Evolutionary conservation across 108 stramenopile species (phyloP).

Genomic region (Asterionellopsis glacialis): DNA sequence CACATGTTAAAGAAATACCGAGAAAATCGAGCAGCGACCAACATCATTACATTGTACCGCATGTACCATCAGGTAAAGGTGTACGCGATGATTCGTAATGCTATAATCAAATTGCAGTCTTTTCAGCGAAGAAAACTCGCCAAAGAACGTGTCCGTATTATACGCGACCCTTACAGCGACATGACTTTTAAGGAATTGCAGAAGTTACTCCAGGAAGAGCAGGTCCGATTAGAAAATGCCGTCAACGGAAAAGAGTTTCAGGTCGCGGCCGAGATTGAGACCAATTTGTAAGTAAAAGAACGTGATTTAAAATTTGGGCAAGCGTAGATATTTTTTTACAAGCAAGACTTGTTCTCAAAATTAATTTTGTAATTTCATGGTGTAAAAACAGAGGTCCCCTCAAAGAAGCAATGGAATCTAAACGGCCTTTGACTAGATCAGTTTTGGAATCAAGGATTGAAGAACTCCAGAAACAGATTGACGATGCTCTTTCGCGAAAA

Average conservation of each 20-base stretch:
- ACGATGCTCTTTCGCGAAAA: conserved; percentile 66
- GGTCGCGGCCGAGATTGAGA: conserved; percentile 61
- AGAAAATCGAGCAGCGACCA: conserved; percentile 32
- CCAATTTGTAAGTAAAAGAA: conserved; percentile 19
- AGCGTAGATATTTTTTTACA: conserved; percentile 1
- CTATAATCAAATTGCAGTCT: conserved; percentile 52
- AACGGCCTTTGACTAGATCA: conserved; percentile 66
- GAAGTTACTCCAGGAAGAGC: conserved; percentile 38
- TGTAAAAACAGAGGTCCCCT: conserved; percentile 32
- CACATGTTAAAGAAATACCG: conserved; percentile 41
- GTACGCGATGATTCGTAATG: conserved; percentile 21
- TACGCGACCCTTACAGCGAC: conserved; percentile 75
- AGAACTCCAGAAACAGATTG: conserved; percentile 47
- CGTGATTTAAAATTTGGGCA: conserved; percentile 30
- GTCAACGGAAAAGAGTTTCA: conserved; percentile 64
- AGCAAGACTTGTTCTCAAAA: background rate
- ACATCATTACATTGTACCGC: conserved; percentile 49
- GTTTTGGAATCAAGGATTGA: conserved; percentile 62
- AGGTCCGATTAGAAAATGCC: conserved; percentile 52
- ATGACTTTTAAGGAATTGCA: conserved; percentile 67
- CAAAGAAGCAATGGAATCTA: conserved; percentile 49
- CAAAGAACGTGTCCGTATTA: conserved; percentile 22
- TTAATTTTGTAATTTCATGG: conserved; percentile 4
- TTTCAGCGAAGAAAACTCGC: conserved; percentile 43
- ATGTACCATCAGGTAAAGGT: conserved; percentile 21